Conservation (phyloP, 768 basidiomycete genomes). For the Auriscalpium vulgare region DNA sequence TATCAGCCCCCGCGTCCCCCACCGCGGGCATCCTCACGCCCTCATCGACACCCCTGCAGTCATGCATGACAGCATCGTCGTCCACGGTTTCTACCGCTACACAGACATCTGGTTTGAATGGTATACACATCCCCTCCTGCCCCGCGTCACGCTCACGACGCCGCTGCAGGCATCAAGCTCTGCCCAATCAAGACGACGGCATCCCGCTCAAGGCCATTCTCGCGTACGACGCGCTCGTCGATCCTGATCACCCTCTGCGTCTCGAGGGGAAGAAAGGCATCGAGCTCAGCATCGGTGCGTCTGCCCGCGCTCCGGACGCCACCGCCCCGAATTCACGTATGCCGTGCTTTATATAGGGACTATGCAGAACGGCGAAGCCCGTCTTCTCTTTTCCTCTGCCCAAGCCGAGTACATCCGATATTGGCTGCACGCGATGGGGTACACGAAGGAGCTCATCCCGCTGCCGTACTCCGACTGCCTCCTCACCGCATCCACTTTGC, state of each 20-base stretch:
- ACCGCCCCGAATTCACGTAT: background rate
- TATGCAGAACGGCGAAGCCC: constrained; percentile 60
- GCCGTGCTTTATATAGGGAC: constrained; percentile 37
- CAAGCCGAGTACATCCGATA: constrained; percentile 83
- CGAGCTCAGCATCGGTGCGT: constrained; percentile 61
- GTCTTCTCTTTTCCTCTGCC: constrained; percentile 75
- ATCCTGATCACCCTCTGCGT: constrained; percentile 66
- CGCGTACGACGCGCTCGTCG: constrained; percentile 60
- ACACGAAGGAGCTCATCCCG: constrained; percentile 58
- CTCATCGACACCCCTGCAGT: background rate
- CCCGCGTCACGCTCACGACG: constrained; percentile 1
- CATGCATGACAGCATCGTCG: constrained; percentile 30
- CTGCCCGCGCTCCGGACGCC: background rate
- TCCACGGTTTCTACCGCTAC: constrained; percentile 66
- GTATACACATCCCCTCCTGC: constrained; percentile 26
- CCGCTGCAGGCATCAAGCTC: constrained; percentile 41
- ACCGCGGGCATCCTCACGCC: background rate
- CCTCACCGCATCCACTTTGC: constrained; percentile 49
- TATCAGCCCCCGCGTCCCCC: background rate
- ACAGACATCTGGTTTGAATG: constrained; percentile 83
- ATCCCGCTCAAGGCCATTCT: constrained; percentile 62
- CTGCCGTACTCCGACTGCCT: constrained; percentile 76
- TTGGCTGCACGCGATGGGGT: constrained; percentile 68
- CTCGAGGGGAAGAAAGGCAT: constrained; percentile 55
- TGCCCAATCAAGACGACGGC: constrained; percentile 53